phyloP scores from a whole-genome alignment of 75 land plant species.

The Pinus albicaulis region DNA sequence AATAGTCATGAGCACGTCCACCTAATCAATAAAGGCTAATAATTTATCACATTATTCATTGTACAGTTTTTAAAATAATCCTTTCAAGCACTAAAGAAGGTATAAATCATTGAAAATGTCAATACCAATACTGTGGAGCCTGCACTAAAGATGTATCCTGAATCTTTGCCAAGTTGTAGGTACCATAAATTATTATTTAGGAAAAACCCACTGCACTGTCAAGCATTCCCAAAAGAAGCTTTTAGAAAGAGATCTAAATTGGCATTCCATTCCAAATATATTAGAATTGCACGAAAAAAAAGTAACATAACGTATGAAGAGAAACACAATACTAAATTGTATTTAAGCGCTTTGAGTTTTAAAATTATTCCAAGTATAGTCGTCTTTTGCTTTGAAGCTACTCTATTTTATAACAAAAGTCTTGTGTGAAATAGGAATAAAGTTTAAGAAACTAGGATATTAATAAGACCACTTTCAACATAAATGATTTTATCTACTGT shows the following conservation, averaged over 20 bases:
- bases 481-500: no score
- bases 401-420: not conserved
- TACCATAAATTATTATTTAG: conserved; percentile 41
- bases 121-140: conserved; percentile 6
- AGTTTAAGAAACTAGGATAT: no score
- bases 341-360: not conserved
- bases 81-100: not conserved
- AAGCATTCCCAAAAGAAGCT: conserved; percentile 1
- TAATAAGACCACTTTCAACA: no score
- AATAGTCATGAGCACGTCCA: conserved; percentile 31
- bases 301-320: not conserved
- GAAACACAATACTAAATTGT: not conserved
- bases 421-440: no score
- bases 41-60: not conserved
- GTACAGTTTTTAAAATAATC: not conserved
- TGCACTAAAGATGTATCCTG: conserved; percentile 19
- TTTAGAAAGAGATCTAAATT: conserved; percentile 4
- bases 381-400: not conserved
- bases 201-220: conserved; percentile 30
- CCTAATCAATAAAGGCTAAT: conserved; percentile 20
- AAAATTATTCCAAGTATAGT: not conserved
- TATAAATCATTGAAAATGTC: not conserved
- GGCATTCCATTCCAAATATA: not conserved
- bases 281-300: not conserved
- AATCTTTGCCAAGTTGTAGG: conserved; percentile 17